Evolutionary conservation across 169 alveolate genomes (phyloP).

Genomic region (Perkinsus chesapeaki): DNA sequence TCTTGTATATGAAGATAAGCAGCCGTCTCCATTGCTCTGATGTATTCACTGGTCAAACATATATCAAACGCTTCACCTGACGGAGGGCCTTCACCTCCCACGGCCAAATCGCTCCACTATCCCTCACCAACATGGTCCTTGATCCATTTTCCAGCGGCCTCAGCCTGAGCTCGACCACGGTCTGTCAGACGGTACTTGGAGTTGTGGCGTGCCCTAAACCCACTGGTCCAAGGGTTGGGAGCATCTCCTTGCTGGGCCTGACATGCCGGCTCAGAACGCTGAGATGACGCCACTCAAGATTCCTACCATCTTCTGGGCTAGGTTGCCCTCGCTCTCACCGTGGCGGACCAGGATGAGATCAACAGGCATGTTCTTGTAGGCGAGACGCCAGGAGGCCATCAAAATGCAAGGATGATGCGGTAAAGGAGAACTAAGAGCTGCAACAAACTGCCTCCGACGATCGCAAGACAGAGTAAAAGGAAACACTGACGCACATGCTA

Average conservation of each 20-base stretch:
- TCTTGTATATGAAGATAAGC: slow-evolving; percentile 45
- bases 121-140: slow-evolving; percentile 17
- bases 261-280: neutral
- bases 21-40: slow-evolving; percentile 54
- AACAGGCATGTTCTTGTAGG: slow-evolving; percentile 47
- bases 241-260: slow-evolving; percentile 33
- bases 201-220: slow-evolving; percentile 46
- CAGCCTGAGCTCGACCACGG: slow-evolving; percentile 47
- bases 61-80: slow-evolving; percentile 33
- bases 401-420: too few relatives aligned
- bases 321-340: slow-evolving; percentile 49
- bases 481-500: neutral
- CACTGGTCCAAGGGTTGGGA: slow-evolving; percentile 33
- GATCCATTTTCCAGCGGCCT: slow-evolving; percentile 47
- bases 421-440: too few relatives aligned
- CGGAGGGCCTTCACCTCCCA: neutral
- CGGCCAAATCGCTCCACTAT: neutral
- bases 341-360: slow-evolving; percentile 49
- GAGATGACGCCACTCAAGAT: neutral
- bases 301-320: slow-evolving; percentile 34
- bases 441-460: neutral
- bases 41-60: slow-evolving; percentile 46
- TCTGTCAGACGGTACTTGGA: slow-evolving; percentile 44
- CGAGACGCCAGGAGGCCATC: neutral
- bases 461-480: neutral